Evolutionary conservation across 352 stramenopile genomes (phyloP), one percentile per base, ranked within the genome.

Genomic region (Globisporangium perplexum): DNA sequence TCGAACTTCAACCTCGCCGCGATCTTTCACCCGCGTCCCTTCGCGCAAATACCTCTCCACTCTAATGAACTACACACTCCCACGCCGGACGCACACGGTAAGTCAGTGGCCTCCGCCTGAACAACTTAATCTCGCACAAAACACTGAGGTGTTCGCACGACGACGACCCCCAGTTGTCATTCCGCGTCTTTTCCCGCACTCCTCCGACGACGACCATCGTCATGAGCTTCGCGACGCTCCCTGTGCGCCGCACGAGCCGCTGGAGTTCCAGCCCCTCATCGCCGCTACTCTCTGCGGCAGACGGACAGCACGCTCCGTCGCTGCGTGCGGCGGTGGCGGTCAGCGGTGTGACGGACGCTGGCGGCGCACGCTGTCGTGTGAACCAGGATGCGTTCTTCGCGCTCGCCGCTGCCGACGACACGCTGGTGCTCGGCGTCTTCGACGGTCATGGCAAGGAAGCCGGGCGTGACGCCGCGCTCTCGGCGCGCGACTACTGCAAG

Each of bases 361-460:
- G 83, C 15, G 71, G 73, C 49, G 60, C 63, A n/a, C 68, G 78
- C 52, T 69, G 69, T 46, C 53, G 61, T 26, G 66, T 82, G 59
- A 97, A 97, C 64, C 90, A 97, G 68, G 90, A 97, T 57, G 77
- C 88, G 23, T 93, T 86, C 68, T 95, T 96, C 59, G 70, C 81
- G 26, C 81, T 80, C 41, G 60, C 65, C 42, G 63, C 85, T 26
- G 56, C 55, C n/a, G 60, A 71, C 30, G 45, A 57, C 17, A 69
- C 66, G 7, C 59, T 89, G 42, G 73, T 94, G 23, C 30, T 95
- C 26, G 80, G 80, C 10, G 66, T 96, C 15, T 94, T 96, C 61
- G 86, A 96, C 59, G 87, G 87, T 33, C 88, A 96, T 59, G 88
- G 88, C 23, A 70, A 74, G 50, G 85, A 93, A 44, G 73, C 82